Conservation (phyloP, 768 basidiomycete species). For the Tubosaeta sp. region DNA sequence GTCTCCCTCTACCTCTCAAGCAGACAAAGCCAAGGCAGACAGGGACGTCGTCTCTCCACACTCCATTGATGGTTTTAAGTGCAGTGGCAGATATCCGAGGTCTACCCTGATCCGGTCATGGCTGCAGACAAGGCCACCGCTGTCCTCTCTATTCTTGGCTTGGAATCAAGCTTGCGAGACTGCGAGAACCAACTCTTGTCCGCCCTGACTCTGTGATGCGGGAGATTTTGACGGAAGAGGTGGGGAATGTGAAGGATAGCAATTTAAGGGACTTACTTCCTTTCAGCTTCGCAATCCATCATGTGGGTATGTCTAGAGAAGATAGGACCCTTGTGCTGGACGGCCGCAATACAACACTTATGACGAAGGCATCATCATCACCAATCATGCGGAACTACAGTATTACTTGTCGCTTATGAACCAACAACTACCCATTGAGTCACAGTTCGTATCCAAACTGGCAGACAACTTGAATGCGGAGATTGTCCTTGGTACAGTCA, state of each 20-base stretch:
- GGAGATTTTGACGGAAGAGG: constrained; percentile 85
- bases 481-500: constrained; percentile 89
- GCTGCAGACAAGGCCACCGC: constrained; percentile 86
- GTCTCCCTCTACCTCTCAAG: constrained; percentile 44
- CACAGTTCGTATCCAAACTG: constrained; percentile 86
- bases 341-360: constrained; percentile 96
- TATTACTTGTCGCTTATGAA: constrained; percentile 95
- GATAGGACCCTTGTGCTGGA: constrained; percentile 89
- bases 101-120: constrained; percentile 92
- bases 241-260: constrained; percentile 73
- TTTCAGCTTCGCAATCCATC: constrained; percentile 97
- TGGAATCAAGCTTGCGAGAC: constrained; percentile 84
- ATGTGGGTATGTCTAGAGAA: constrained; percentile 92
- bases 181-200: constrained; percentile 92
- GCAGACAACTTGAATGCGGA: constrained; percentile 97
- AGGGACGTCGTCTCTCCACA: constrained; percentile 85
- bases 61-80: constrained; percentile 98
- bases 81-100: constrained; percentile 85
- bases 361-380: constrained; percentile 98
- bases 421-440: constrained; percentile 96
- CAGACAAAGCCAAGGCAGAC: constrained; percentile 54
- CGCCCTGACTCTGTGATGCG: constrained; percentile 88
- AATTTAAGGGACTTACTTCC: constrained; percentile 87
- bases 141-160: constrained; percentile 80
- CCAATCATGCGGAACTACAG: constrained; percentile 94